Base-by-base conservation (phyloP, 2,329 filamentous ascomycete species). In the Colletotrichum sp. region DNA sequence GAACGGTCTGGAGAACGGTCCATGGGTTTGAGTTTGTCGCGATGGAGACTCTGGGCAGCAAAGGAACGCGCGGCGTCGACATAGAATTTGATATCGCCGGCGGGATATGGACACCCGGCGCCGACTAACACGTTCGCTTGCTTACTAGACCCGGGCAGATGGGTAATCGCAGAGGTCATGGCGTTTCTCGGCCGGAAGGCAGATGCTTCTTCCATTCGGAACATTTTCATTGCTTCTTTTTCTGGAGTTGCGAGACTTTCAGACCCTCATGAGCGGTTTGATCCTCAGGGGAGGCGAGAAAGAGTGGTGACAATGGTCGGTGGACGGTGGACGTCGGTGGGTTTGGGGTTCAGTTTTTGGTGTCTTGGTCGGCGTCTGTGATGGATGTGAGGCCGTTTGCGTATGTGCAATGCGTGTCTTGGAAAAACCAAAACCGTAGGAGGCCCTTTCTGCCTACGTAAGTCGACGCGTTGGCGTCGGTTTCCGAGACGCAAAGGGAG, bases 381-480 rank as follows among this genome's bases (percentile, higher is more conserved):
- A 52, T 52, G 6, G n/a, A 52, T 32, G 9, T 52, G 24, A n/a
- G 44, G 39, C 63, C 24, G 52, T 34, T 39, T 59, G 60, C 60
- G 30, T 30, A 28, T 34, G 44, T 22, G 16, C 44, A 52, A 48
- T 59, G 22, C 68, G 34, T 66, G 34, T 60, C 34, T n/a, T 28
- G 68, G 36, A 63, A 18, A 44, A 39, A 63, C 26, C 18, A 34
- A 52, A 8, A 52, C 36, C 24, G 63, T 28, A 52, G 44, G 12
- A 36, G 65, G 36, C 22, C 59, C 44, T 52, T 52, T 52, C 2
- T 65, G 57, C 57, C 34, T 63, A 69, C 74, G 74, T 65, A 76
- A 69, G 28, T 76, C 28, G 59, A 66, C 71, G 71, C 59, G 59
- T 74, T 69, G 71, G 70, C 65, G 48, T 55, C 44, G 44, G 59